Evolutionary conservation across 805 yeast species (phyloP), one percentile per base, ranked within the genome.

Genomic region (Kodamaea laetipori): DNA sequence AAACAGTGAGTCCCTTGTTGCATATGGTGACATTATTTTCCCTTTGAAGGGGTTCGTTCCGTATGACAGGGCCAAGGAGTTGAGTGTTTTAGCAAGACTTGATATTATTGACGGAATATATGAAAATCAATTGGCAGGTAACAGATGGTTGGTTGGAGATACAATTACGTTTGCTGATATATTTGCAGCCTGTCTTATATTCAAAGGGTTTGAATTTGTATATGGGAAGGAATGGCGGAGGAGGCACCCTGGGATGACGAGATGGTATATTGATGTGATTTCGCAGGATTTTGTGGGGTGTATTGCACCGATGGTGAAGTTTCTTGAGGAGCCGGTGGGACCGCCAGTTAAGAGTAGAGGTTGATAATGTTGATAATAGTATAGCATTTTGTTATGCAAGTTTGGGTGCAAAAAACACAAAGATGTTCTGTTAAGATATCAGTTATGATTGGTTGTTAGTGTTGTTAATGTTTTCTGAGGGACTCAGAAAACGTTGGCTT

Each of bases 11-110:
- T 54, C 85, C 45, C 61, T 84, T 51, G 57, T 70, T 35, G 56
- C 66, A 46, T 41, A 76, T 46, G 57, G 51, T 30, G 78, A 79
- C 52, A 79, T 87, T 68, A 63, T 64, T 7, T 13, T 13, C 48
- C 85, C 88, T 54, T 60, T 84, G 43, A 58, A 66, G 36, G 96
- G 96, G 57, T 66, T 61, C 41, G 63, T 52, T 42, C 90, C 94
- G 51, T 88, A 80, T 83, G 83, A 86, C 84, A 84, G 86, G 79
- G 83, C 81, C 68, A 45, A 57, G 48, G 78, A 77, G 47, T 86
- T 82, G 45, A 73, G 68, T 26, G 69, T 70, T 30, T 43, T 43
- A 13, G 76, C 55, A 13, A 52, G 58, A 45, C 58, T 75, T 44
- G 51, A 42, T 17, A 45, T 43, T 33, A 30, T 58, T 31, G 34